Conservation (phyloP, 1,284 basidiomycete genomes). For the Pterulicium gracile region DNA sequence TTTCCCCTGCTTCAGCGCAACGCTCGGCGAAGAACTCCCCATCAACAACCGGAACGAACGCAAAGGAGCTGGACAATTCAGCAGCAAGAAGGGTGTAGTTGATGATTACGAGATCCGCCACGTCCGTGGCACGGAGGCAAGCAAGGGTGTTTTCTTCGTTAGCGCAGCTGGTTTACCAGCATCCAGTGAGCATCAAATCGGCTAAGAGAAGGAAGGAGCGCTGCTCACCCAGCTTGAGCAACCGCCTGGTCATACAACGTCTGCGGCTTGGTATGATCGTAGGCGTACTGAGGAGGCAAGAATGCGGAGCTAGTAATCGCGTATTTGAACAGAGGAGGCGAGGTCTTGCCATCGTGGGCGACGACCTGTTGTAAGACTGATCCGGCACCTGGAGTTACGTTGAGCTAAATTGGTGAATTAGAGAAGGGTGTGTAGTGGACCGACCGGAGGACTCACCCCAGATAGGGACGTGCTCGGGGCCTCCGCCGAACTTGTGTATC, state of each 20-base stretch:
- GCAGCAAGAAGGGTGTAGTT: background rate
- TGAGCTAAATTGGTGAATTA: background rate
- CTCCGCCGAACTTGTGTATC: too few relatives aligned
- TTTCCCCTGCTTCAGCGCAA: background rate
- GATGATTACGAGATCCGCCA: background rate
- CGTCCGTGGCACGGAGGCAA: background rate
- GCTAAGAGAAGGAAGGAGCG: background rate
- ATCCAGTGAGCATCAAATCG: background rate
- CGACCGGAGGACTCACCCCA: background rate
- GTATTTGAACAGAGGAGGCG: background rate
- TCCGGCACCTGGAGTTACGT: background rate
- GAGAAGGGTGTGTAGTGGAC: background rate
- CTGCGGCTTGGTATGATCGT: background rate
- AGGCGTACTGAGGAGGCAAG: background rate
- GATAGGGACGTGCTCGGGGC: background rate
- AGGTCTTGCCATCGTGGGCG: background rate
- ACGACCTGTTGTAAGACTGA: background rate
- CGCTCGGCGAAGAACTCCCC: background rate
- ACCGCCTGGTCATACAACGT: background rate
- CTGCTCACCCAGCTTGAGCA: background rate
- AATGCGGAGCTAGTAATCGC: background rate
- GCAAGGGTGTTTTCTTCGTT: background rate
- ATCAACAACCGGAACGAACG: background rate
- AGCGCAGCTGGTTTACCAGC: background rate
- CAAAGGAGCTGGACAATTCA: background rate